phyloP scores from a whole-genome alignment of 179 eudicot species.

The Spergularia azorica region DNA sequence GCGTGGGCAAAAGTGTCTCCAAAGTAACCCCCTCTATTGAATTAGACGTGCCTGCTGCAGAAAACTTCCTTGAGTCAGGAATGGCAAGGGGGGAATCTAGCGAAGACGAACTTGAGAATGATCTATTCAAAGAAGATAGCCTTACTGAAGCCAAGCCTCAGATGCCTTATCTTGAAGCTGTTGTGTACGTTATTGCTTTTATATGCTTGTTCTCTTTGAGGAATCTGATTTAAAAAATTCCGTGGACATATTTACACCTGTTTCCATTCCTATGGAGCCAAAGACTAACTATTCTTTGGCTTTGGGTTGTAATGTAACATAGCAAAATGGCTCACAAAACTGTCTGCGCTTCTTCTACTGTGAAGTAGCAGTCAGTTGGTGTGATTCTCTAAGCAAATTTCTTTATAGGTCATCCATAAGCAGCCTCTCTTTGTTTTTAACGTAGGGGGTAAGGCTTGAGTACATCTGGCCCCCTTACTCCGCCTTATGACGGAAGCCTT shows the following conservation, averaged over 20 bases:
- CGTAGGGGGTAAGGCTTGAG: too few species aligned
- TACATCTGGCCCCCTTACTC: too few species aligned
- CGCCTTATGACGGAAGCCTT: too few species aligned
- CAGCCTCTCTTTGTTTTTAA: too few species aligned
- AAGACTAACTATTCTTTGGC: too few species aligned
- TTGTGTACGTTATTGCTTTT: conserved; percentile 39
- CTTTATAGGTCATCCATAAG: too few species aligned
- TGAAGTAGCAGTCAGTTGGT: too few species aligned
- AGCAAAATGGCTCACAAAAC: too few species aligned
- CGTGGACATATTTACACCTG: background rate
- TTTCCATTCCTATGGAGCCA: too few species aligned
- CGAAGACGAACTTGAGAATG: conserved; percentile 38
- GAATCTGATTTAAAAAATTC: background rate
- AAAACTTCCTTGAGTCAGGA: conserved; percentile 35
- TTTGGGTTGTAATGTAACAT: too few species aligned
- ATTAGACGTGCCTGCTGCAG: conserved; percentile 35
- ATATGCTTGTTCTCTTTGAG: background rate
- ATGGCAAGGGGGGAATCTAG: conserved; percentile 16
- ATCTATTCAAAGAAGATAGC: conserved; percentile 39
- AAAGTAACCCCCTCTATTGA: conserved; percentile 30
- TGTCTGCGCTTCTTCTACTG: too few species aligned
- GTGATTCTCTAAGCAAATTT: too few species aligned
- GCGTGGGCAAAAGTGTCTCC: conserved; percentile 32
- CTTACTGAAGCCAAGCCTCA: conserved; percentile 35
- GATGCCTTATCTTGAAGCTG: conserved; percentile 35